A percentile compares a stretch with the other conserved stretches of the same genome.
phyloP scores from a whole-genome alignment of 441 rosid species.

The Isatis lusitanica region DNA sequence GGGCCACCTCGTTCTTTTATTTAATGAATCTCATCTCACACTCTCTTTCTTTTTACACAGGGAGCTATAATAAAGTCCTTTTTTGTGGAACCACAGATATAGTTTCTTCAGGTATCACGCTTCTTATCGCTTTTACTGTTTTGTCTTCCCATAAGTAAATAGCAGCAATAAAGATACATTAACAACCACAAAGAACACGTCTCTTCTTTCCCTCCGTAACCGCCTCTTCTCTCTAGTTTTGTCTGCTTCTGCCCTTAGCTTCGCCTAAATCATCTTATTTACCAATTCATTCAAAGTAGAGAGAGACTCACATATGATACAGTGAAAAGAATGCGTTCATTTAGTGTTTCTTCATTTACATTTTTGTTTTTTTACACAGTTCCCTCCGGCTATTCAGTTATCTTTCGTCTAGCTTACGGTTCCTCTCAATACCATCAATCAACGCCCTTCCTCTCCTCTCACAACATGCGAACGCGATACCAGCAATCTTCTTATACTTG shows the following conservation, averaged over 20 bases:
- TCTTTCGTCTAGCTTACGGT: not conserved
- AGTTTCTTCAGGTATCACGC: slow-evolving; percentile 14
- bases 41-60: not conserved
- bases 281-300: slow-evolving; percentile 1
- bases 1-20: not conserved
- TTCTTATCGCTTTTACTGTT: slow-evolving; percentile 1
- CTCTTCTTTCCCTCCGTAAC: slow-evolving; percentile 3
- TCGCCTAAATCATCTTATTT: not conserved
- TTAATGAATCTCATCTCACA: not conserved
- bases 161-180: not conserved
- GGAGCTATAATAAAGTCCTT: not conserved
- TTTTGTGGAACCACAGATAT: not conserved
- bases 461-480: not conserved
- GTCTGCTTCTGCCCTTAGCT: slow-evolving; percentile 14
- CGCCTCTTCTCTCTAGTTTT: not conserved
- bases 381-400: not conserved
- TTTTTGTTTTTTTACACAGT: not conserved
- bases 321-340: slow-evolving; percentile 13
- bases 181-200: not conserved
- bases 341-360: slow-evolving; percentile 35
- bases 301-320: not conserved
- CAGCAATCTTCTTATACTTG: slow-evolving; percentile 21
- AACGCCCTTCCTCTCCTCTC: slow-evolving; percentile 1
- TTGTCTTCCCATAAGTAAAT: not conserved
- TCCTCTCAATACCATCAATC: not conserved